Base-by-base conservation (phyloP, 2,329 filamentous ascomycete species). In the Colletotrichum camelliae region DNA sequence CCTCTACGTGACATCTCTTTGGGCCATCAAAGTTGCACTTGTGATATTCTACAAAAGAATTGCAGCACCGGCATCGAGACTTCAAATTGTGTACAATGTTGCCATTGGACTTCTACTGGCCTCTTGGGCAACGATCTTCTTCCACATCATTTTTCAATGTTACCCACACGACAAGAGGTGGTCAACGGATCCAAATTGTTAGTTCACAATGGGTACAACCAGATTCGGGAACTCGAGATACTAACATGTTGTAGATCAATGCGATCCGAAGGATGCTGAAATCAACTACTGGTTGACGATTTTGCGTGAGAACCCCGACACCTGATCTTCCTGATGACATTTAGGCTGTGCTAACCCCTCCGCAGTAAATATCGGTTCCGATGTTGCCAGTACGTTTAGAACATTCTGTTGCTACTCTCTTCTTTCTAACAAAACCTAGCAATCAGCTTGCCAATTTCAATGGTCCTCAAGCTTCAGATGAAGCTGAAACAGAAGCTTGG, bases 21-120 rank as follows among this genome's bases (percentile, higher is more conserved):
- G 85, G 85, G 79, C 83, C 15, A 83, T 86, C 78, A 86, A 86
- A 64, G 79, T 85, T 7, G 84, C 85, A 6, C 79, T 86, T 5
- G 84, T 86, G 9, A 58, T 86, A 2, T 86, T 86, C 71, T 86
- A 86, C 80, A 86, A 86, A 48, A 81, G 80, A 43, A 81, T 86
- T 21, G 83, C 85, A 4, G 82, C 80, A 1, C 82, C 80, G 2
- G 82, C 83, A 31, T 83, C 84, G 1, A 82, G 77, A 12, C 71
- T 86, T 1, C 82, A 86, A 67, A 79, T 79, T 7, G 77, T 86
- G 1, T 86, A 86, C 79, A 86, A 85, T 39, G 64, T 83, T 31
- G 78, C 83, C 0, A 79, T 86, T 1, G 82, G 79, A 2, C 76
- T 83, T 4, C 67, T 86, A 35, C 78, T 68, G 0, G 77, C 79